Evolutionary conservation across 106 monocot species (phyloP).

Genomic region (Ottelia alismoides): DNA sequence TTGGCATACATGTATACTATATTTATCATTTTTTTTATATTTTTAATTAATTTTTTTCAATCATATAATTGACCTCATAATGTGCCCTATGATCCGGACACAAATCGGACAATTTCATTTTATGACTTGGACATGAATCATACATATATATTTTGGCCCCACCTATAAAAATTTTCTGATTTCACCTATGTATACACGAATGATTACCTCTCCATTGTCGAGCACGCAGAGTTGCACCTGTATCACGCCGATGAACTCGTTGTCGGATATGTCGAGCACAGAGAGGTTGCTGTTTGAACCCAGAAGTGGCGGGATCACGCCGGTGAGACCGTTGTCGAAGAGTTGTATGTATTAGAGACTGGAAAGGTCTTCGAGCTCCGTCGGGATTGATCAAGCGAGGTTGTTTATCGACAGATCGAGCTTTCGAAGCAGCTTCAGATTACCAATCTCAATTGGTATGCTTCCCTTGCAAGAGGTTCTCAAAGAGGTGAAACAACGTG

Average conservation of each 20-base stretch:
- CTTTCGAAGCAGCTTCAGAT: conserved; percentile 25
- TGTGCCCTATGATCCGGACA: too few species aligned
- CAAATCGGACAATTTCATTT: too few species aligned
- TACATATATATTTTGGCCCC: too few species aligned
- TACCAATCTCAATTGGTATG: conserved; percentile 55
- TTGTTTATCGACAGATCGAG: conserved; percentile 74
- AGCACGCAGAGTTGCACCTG: conserved; percentile 45
- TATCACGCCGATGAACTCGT: conserved; percentile 37
- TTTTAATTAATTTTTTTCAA: too few species aligned
- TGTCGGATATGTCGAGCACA: conserved; percentile 62
- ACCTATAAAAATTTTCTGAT: too few species aligned
- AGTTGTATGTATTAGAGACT: conserved; percentile 51
- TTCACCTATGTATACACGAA: too few species aligned
- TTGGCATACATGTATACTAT: too few species aligned
- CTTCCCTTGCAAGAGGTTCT: conserved; percentile 50
- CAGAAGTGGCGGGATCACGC: conserved; percentile 53
- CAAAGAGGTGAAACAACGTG: conserved; percentile 63
- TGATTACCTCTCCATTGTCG: too few species aligned
- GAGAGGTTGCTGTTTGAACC: conserved; percentile 53
- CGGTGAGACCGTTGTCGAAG: conserved; percentile 48
- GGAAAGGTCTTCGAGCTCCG: conserved; percentile 46
- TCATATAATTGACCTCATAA: too few species aligned
- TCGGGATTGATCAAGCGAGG: conserved; percentile 46
- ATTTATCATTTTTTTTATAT: too few species aligned
- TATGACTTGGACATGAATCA: too few species aligned